Conservation (phyloP, 352 stramenopile species). For the Phytophthora aleatoria region DNA sequence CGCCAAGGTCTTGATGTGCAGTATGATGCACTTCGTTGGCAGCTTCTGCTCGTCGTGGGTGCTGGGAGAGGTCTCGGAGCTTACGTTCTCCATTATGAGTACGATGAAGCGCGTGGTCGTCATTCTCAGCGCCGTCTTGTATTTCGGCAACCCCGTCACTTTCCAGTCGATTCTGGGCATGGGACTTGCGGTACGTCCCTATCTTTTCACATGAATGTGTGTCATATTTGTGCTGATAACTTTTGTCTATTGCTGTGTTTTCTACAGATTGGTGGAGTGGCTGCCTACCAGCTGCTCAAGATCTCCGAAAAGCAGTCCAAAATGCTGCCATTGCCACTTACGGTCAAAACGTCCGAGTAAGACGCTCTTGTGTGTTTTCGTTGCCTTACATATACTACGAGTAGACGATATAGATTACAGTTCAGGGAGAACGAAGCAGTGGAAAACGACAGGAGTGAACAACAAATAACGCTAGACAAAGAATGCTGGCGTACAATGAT, state of each 20-base stretch:
- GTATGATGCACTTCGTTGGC: constrained; percentile 84
- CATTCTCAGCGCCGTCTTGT: constrained; percentile 83
- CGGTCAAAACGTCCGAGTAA: constrained; percentile 48
- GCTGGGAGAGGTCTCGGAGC: constrained; percentile 84
- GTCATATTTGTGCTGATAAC: constrained; percentile 1
- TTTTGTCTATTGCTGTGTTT: constrained; percentile 2
- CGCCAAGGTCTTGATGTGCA: constrained; percentile 72
- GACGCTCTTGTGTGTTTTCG: constrained; percentile 5
- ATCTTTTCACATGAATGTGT: not conserved
- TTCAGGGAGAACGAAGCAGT: constrained; percentile 23
- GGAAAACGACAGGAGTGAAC: constrained; percentile 14
- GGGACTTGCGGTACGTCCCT: constrained; percentile 56
- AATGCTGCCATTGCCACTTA: constrained; percentile 52
- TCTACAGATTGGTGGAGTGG: constrained; percentile 66
- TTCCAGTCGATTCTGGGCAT: constrained; percentile 74
- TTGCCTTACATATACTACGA: constrained; percentile 32
- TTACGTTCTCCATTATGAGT: constrained; percentile 91
- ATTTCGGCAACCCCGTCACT: constrained; percentile 85
- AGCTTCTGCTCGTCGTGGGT: constrained; percentile 85
- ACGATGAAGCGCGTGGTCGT: constrained; percentile 91
- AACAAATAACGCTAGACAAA: constrained; percentile 20
- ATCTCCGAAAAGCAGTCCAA: constrained; percentile 57
- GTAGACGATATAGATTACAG: constrained; percentile 39
- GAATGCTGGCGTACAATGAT: constrained; percentile 25
- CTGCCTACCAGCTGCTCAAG: constrained; percentile 82